Conservation (phyloP, 768 basidiomycete genomes). For the Leucosporidium yakuticum region DNA sequence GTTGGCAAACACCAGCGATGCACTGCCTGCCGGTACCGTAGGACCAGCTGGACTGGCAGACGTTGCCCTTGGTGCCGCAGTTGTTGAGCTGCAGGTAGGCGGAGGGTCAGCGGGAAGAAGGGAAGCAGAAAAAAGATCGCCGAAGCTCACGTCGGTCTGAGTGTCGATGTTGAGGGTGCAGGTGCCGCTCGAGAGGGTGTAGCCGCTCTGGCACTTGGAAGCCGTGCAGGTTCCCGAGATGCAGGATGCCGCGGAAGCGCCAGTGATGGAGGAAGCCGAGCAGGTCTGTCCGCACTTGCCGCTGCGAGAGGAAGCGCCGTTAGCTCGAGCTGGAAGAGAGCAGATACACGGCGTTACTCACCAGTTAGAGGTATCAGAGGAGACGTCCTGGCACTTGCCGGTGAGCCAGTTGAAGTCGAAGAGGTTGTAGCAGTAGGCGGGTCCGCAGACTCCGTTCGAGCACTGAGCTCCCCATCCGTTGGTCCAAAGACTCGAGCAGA, state of each 20-base stretch:
- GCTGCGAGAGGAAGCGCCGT: not conserved
- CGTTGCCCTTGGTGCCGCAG: slow-evolving; percentile 17
- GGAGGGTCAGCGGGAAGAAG: not conserved
- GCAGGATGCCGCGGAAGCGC: slow-evolving; percentile 10
- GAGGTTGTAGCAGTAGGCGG: slow-evolving; percentile 11
- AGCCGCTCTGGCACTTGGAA: slow-evolving; percentile 14
- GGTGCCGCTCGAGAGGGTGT: slow-evolving; percentile 17
- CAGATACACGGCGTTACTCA: not conserved
- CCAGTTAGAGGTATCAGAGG: slow-evolving; percentile 18
- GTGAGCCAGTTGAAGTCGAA: slow-evolving; percentile 26
- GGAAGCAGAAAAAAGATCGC: not conserved
- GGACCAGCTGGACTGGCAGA: slow-evolving; percentile 8
- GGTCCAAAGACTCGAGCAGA: slow-evolving; percentile 2
- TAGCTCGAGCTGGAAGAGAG: not conserved
- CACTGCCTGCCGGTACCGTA: slow-evolving; percentile 11
- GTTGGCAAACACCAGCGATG: slow-evolving; percentile 3
- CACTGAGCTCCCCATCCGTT: slow-evolving; percentile 21
- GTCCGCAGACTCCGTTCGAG: slow-evolving; percentile 13
- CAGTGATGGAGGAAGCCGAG: slow-evolving; percentile 8
- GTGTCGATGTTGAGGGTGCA: slow-evolving; percentile 26
- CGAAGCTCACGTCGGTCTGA: slow-evolving; percentile 18
- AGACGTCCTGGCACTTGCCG: slow-evolving; percentile 22
- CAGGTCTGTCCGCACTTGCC: slow-evolving; percentile 24
- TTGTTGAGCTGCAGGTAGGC: slow-evolving; percentile 13
- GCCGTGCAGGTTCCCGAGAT: slow-evolving; percentile 16